Conservation (phyloP, 768 basidiomycete genomes). For the Rhizopogon vesiculosus region DNA sequence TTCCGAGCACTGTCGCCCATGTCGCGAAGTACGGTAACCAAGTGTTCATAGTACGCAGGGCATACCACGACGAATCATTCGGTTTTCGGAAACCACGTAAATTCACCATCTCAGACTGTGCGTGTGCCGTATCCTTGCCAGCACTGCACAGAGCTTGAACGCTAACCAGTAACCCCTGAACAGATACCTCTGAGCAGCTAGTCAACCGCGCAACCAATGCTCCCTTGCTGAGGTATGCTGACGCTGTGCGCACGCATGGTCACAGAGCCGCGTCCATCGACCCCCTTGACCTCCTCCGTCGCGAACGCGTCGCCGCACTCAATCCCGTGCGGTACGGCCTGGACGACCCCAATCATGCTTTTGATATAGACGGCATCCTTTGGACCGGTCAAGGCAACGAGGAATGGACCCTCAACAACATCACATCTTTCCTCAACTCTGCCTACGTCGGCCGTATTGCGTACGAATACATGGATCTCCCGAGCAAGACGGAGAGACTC, state of each 20-base stretch:
- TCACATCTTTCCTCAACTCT: constrained; percentile 61
- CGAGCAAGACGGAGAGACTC: constrained; percentile 76
- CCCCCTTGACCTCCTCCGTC: constrained; percentile 81
- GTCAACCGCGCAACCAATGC: constrained; percentile 69
- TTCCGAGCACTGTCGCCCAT: background rate
- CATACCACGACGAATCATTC: constrained; percentile 78
- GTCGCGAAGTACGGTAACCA: constrained; percentile 1
- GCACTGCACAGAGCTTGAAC: background rate
- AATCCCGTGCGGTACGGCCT: constrained; percentile 77
- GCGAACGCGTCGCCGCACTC: constrained; percentile 76
- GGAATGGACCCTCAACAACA: constrained; percentile 67
- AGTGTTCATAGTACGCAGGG: constrained; percentile 21
- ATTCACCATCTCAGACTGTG: constrained; percentile 71
- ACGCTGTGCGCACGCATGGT: constrained; percentile 80
- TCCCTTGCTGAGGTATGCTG: constrained; percentile 80
- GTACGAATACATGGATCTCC: constrained; percentile 91
- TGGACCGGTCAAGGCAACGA: constrained; percentile 51
- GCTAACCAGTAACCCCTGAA: background rate
- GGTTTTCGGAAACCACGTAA: constrained; percentile 64
- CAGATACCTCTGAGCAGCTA: constrained; percentile 65
- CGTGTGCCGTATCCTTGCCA: constrained; percentile 17
- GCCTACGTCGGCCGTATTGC: constrained; percentile 85
- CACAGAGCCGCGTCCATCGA: constrained; percentile 86
- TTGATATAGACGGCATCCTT: constrained; percentile 77
- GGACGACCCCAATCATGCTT: constrained; percentile 42